Conservation (phyloP, 1,139 yeast genomes). For the Magnusiomyces fungicola region DNA sequence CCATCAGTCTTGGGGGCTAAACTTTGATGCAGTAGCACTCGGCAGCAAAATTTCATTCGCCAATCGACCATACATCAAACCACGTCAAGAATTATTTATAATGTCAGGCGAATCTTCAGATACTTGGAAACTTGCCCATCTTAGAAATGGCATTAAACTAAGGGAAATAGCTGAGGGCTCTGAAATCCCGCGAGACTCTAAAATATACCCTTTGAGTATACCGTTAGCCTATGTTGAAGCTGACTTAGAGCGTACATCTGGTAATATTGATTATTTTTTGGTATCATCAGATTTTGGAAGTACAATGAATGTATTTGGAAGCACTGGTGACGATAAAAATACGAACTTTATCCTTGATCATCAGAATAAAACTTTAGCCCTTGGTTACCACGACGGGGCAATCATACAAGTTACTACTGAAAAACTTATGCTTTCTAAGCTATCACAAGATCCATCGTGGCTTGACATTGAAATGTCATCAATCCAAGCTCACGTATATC, state of each 20-base stretch:
- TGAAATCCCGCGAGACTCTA: background rate
- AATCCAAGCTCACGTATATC: background rate
- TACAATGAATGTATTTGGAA: background rate
- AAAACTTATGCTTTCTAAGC: background rate
- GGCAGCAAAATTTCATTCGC: background rate
- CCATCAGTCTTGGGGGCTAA: background rate
- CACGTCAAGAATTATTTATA: background rate
- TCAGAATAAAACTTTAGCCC: background rate
- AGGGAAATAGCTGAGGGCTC: background rate
- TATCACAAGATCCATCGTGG: background rate
- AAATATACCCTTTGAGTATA: background rate
- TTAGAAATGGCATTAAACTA: background rate
- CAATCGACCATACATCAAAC: background rate
- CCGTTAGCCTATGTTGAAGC: too few species aligned
- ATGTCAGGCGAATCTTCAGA: background rate
- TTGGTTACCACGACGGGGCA: background rate
- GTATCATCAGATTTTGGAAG: background rate
- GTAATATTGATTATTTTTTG: too few species aligned
- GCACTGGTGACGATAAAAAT: background rate
- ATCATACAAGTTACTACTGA: slow-evolving; percentile 1
- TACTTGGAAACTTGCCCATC: background rate
- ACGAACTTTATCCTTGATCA: background rate
- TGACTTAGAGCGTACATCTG: too few species aligned
- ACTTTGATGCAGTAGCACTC: background rate
- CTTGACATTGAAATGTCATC: background rate